Percentiles rank a stretch among this genome's conserved stretches.
Conservation (phyloP, 129 eudicot species). For the Flaveria trinervia region DNA sequence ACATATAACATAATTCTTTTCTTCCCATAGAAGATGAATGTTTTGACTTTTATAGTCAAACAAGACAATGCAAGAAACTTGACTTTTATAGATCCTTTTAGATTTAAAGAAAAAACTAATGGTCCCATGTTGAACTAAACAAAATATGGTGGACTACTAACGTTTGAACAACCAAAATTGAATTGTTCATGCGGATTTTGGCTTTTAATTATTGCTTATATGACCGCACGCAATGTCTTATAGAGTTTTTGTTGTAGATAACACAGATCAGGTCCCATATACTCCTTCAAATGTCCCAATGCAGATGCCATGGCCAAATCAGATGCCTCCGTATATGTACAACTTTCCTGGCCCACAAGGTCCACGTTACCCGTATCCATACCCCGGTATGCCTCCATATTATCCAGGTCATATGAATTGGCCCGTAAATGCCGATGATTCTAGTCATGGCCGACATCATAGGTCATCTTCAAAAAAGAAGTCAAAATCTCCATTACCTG, state of each 20-base stretch:
- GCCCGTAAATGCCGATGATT: conserved; percentile 57
- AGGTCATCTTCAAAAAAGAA: conserved; percentile 67
- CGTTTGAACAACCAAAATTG: background rate
- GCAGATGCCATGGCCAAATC: conserved; percentile 85
- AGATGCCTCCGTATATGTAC: conserved; percentile 79
- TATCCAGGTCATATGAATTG: conserved; percentile 73
- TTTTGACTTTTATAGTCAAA: conserved; percentile 4
- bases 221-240: conserved; percentile 16
- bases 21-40: background rate
- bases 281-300: conserved; percentile 55
- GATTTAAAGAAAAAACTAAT: background rate
- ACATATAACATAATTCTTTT: background rate
- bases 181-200: background rate
- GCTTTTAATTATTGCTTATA: background rate
- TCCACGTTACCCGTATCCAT: conserved; percentile 70
- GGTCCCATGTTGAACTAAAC: background rate
- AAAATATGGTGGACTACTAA: background rate
- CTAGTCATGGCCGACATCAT: conserved; percentile 49
- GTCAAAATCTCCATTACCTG: conserved; percentile 45
- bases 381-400: conserved; percentile 72
- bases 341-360: conserved; percentile 65
- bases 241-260: conserved; percentile 39
- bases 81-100: background rate
- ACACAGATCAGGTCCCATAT: conserved; percentile 47
- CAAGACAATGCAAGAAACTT: background rate